Evolutionary conservation across 305 asterid genomes (phyloP), one percentile per base, ranked within the genome.

Genomic region (Caryopteris hybrid): DNA sequence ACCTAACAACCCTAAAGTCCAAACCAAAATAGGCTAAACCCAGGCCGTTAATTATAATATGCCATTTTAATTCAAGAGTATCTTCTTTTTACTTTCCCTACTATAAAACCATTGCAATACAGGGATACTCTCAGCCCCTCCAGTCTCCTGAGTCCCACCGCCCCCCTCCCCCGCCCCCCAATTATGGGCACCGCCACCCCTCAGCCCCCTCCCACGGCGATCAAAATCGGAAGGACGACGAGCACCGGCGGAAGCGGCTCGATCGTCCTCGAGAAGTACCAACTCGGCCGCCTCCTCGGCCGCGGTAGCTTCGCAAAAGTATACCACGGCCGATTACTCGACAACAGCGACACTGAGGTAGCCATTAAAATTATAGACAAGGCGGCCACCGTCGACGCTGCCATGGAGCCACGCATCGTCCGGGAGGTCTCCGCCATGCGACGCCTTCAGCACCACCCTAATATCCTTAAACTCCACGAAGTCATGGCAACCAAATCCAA

Each of bases 251-350:
- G 88, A 0, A 78, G 83, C 39, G 90, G 98, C 25, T 73, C 92
- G 1, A 82, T 85, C 23, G 60, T 92, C 39, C 95, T 88, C 48
- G 86, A 86, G 0, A 88, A 85, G 27, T 90, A 92, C 72, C 88
- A 84, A 57, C 81, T 92, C 0, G 81, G 83, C 70, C 86, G 79
- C 64, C 83, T 88, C 27, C 82, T 92, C 18, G 98, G 98, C 77
- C 96, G 97, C 5, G 98, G 97, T 33, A 92, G 87, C 84, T 92
- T 92, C 68, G 98, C 96, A 0, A 92, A 92, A 36, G 98, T 92
- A 0, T 90, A 90, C 76, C 86, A 73, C 5, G 96, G 78, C 36
- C 77, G 80, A 11, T 52, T 67, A 4, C 62, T 88, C 12, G 83
- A 73, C 5, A 50, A 16, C 67, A 10, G 29, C 75, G 69, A 12